phyloP scores from a whole-genome alignment of 2,329 filamentous ascomycete species.

The Pyricularia grisea region DNA sequence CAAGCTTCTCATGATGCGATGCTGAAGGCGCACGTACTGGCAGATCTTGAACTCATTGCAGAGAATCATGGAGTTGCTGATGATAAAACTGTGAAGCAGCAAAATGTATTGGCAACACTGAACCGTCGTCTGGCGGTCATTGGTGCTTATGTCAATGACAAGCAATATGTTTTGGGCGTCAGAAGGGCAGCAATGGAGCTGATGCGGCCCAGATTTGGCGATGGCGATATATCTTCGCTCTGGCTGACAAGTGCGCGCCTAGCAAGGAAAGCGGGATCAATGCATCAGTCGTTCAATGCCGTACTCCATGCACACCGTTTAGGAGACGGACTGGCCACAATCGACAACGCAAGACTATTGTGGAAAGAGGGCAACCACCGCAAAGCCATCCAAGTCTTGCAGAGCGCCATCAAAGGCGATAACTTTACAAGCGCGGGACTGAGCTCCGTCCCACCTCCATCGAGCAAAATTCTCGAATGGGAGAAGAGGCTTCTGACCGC shows the following conservation, averaged over 20 bases:
- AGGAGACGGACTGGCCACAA: conserved; percentile 77
- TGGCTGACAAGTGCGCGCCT: conserved; percentile 83
- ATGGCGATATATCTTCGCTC: conserved; percentile 67
- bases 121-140: conserved; percentile 77
- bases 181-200: conserved; percentile 82
- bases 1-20: conserved; percentile 78
- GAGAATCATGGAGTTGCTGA: conserved; percentile 27
- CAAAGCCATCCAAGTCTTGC: conserved; percentile 86
- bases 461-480: conserved; percentile 28
- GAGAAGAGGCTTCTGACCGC: conserved; percentile 57
- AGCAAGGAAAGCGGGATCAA: conserved; percentile 75
- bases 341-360: conserved; percentile 85
- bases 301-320: conserved; percentile 81
- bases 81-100: conserved; percentile 17
- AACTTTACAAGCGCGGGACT: conserved; percentile 45
- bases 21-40: conserved; percentile 76
- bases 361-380: conserved; percentile 92
- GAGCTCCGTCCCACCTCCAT: conserved; percentile 24
- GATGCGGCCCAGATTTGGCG: conserved; percentile 54
- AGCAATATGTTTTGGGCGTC: conserved; percentile 84
- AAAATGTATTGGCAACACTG: conserved; percentile 43
- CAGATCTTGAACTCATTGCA: conserved; percentile 75
- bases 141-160: conserved; percentile 83
- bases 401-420: conserved; percentile 74
- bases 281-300: conserved; percentile 85